A percentile compares a stretch with the other conserved stretches of the same genome.
These are phyloP conservation scores for Sphaerulina vaccinii DNA, from an alignment of 2,329 filamentous ascomycete genomes.

Conservation along the genomic window DNA sequence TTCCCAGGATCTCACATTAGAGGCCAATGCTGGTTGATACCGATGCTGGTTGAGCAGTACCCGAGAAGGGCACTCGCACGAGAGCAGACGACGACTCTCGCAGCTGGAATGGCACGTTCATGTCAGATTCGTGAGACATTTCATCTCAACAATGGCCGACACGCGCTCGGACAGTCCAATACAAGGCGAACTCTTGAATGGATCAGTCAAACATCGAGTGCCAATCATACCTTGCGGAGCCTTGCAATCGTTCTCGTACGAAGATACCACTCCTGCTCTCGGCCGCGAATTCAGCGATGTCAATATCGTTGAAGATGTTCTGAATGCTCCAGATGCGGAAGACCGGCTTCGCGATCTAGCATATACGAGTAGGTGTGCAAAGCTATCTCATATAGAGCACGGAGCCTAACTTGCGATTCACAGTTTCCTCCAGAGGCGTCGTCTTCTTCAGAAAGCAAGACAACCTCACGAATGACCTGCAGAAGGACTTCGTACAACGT, in stretches of 20 bases:
- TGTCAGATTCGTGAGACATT: no score
- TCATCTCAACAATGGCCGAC: no score
- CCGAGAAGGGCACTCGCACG: no score
- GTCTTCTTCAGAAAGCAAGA: slow-evolving; percentile 67
- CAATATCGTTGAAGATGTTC: slow-evolving; percentile 37
- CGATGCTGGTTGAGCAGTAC: no score
- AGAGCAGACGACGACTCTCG: no score
- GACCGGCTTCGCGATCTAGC: slow-evolving; percentile 42
- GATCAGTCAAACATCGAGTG: not conserved
- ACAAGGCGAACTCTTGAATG: no score
- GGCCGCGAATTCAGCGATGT: slow-evolving; percentile 48
- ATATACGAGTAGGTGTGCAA: slow-evolving; percentile 55
- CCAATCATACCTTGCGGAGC: slow-evolving; percentile 42
- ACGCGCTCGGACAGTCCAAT: no score
- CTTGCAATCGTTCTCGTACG: slow-evolving; percentile 45
- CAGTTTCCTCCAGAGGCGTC: slow-evolving; percentile 67
- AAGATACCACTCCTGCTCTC: slow-evolving; percentile 53
- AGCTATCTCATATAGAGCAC: not conserved
- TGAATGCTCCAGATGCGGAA: slow-evolving; percentile 39
- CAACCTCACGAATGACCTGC: slow-evolving; percentile 59
- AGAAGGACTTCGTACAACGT: slow-evolving; percentile 61
- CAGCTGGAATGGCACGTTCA: no score
- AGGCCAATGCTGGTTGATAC: no score
- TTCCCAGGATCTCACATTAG: no score
- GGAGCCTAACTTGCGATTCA: no score